Conservation (phyloP, 208 protist genomes). For the Spongospora subterranea region DNA sequence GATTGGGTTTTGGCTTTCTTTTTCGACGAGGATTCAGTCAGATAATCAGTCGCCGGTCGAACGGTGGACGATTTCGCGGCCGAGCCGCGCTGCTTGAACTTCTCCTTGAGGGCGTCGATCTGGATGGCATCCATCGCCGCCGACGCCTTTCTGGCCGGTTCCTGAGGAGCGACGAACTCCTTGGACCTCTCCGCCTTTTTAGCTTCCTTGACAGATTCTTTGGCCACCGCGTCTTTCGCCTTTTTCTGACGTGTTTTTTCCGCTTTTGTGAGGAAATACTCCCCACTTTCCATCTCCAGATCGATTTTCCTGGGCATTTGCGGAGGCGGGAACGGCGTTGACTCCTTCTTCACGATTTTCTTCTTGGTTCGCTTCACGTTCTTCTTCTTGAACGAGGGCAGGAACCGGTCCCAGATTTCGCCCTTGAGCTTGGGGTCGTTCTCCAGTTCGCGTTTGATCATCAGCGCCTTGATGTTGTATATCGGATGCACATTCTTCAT, state of each 20-base stretch:
- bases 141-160: neutral
- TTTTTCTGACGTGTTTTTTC: constrained; percentile 47
- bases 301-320: constrained; percentile 62
- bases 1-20: neutral
- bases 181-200: neutral
- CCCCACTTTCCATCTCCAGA: constrained; percentile 64
- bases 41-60: neutral
- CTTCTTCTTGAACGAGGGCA: constrained; percentile 93
- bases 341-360: constrained; percentile 60
- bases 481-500: constrained; percentile 99
- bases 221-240: constrained; percentile 27
- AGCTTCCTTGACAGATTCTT: neutral
- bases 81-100: neutral
- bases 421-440: constrained; percentile 91
- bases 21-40: neutral
- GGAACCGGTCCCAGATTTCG: constrained; percentile 97
- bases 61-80: neutral
- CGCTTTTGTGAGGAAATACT: constrained; percentile 66
- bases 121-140: neutral
- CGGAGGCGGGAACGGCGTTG: constrained; percentile 55
- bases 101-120: neutral
- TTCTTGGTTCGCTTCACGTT: constrained; percentile 63
- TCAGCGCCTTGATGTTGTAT: constrained; percentile 99
- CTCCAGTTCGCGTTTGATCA: constrained; percentile 97
- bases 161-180: neutral